These are phyloP conservation scores for Mycena indigotica DNA, from an alignment of 768 basidiomycete genomes.

Conservation along the genomic window DNA sequence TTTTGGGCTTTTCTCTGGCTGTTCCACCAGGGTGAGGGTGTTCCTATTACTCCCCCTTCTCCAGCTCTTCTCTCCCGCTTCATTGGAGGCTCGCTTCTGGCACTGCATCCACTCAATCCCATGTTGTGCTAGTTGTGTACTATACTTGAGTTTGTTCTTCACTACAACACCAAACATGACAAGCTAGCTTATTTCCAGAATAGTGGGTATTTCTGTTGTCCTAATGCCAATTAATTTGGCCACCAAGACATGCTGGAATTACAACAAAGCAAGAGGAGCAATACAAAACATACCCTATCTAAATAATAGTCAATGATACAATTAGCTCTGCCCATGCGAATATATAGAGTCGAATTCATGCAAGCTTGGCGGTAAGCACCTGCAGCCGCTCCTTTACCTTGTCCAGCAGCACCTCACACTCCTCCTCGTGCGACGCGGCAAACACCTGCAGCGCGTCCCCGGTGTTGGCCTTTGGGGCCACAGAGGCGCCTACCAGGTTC, in stretches of 20 bases:
- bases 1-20: too few relatives aligned
- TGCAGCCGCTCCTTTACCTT: conserved; percentile 1
- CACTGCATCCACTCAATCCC: too few relatives aligned
- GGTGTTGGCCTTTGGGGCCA: neutral
- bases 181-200: too few relatives aligned
- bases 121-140: too few relatives aligned
- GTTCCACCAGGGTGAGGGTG: too few relatives aligned
- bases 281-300: conserved; percentile 3
- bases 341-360: neutral
- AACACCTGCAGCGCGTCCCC: neutral
- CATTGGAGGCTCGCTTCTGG: too few relatives aligned
- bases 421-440: neutral
- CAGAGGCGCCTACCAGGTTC: neutral
- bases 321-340: neutral
- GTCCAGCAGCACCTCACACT: neutral
- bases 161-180: too few relatives aligned
- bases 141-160: too few relatives aligned
- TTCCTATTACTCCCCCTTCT: too few relatives aligned
- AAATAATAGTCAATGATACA: neutral
- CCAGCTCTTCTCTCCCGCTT: too few relatives aligned
- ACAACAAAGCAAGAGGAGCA: neutral
- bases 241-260: neutral
- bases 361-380: neutral
- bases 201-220: too few relatives aligned
- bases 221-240: neutral